These are phyloP conservation scores for Cladosporium sp. DNA, from an alignment of 2,329 filamentous ascomycete genomes.

Conservation along the genomic window DNA sequence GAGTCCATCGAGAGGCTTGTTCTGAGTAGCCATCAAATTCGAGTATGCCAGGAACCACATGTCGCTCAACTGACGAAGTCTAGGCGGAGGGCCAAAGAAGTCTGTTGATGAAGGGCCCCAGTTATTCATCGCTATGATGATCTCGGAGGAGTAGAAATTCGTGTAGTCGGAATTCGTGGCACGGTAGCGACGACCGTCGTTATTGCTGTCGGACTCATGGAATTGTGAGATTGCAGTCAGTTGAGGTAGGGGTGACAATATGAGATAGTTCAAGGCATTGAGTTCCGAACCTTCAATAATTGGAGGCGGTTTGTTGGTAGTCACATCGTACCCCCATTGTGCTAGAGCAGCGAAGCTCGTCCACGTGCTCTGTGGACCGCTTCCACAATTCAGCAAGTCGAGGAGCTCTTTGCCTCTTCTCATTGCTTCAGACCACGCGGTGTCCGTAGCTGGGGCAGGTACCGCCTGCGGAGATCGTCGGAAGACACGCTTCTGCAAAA, in stretches of 20 bases:
- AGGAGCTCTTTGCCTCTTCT: background rate
- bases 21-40: conserved; percentile 6
- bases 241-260: background rate
- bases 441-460: background rate
- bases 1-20: conserved; percentile 3
- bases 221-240: background rate
- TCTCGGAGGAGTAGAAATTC: background rate
- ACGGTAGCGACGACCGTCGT: background rate
- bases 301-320: background rate
- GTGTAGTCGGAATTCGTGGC: background rate
- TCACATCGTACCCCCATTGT: background rate
- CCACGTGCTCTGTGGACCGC: conserved; percentile 13
- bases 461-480: background rate
- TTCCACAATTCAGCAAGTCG: conserved; percentile 3
- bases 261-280: background rate
- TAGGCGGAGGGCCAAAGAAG: background rate
- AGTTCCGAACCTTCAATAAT: too few relatives aligned
- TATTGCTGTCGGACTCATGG: background rate
- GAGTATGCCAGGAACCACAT: conserved; percentile 21
- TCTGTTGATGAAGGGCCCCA: background rate
- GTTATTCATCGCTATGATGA: background rate
- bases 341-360: conserved; percentile 10
- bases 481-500: background rate
- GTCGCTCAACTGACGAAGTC: conserved; percentile 20
- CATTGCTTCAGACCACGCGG: background rate